phyloP scores from a whole-genome alignment of 805 yeast genomes.

The Candida ficus region DNA sequence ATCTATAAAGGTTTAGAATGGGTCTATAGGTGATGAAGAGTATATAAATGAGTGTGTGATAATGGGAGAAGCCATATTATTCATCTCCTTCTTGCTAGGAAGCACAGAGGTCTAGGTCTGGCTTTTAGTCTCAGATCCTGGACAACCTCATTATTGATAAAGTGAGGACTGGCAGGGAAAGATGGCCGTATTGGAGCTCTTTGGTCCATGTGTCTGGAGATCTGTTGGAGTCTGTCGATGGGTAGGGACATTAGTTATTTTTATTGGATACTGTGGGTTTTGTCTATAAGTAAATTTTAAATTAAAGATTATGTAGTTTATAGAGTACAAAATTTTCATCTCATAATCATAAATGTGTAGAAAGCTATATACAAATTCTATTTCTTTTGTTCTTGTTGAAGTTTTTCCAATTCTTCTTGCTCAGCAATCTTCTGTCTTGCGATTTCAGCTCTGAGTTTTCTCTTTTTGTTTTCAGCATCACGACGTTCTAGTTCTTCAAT shows the following conservation, averaged over 20 bases:
- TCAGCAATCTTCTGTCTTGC: slow-evolving; percentile 43
- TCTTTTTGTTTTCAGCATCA: slow-evolving; percentile 63
- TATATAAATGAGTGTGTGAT: background rate
- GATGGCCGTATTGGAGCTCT: background rate
- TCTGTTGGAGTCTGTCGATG: slow-evolving; percentile 7
- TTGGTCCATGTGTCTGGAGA: slow-evolving; percentile 5
- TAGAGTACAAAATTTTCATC: too few species aligned
- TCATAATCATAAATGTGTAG: too few species aligned
- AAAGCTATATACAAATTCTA: background rate
- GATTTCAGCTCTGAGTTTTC: slow-evolving; percentile 62
- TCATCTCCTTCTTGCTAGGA: background rate
- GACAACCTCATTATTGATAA: background rate
- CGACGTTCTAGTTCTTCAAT: slow-evolving; percentile 85
- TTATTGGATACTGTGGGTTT: background rate
- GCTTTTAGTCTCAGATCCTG: too few species aligned
- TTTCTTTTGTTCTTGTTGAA: slow-evolving; percentile 22
- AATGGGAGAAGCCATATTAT: too few species aligned
- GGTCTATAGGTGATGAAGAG: background rate
- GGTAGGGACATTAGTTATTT: slow-evolving; percentile 6
- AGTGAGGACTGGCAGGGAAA: slow-evolving; percentile 9
- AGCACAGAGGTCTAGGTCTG: background rate
- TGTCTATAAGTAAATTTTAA: too few species aligned
- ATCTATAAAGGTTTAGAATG: background rate
- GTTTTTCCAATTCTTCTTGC: slow-evolving; percentile 32
- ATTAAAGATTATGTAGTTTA: too few species aligned